phyloP scores from a whole-genome alignment of 768 basidiomycete genomes.

The Chalciporus piperatus region DNA sequence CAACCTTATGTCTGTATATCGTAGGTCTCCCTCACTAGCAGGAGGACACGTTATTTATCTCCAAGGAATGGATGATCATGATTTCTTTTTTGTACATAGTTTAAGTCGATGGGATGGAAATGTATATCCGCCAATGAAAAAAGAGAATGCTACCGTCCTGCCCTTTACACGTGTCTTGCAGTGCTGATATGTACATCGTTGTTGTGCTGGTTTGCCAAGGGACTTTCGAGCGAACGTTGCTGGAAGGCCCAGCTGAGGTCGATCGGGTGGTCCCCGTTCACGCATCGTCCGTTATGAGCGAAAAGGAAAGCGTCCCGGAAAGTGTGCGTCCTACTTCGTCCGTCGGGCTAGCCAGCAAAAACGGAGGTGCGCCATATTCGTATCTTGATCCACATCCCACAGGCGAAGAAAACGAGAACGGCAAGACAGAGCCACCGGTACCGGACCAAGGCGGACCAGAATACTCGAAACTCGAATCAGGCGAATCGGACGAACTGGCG shows the following conservation, averaged over 20 bases:
- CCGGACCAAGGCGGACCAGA: background rate
- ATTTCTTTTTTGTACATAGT: constrained; percentile 21
- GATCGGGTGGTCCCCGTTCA: no score
- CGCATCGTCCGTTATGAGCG: constrained; percentile 1
- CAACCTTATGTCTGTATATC: constrained; percentile 28
- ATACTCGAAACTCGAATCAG: background rate
- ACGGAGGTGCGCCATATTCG: background rate
- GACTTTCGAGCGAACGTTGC: no score
- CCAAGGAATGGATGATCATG: constrained; percentile 27
- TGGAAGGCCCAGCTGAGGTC: no score
- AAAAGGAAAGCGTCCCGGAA: constrained; percentile 6
- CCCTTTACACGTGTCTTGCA: background rate
- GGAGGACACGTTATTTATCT: constrained; percentile 18
- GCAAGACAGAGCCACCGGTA: background rate
- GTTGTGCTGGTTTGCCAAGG: no score
- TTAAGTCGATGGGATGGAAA: background rate
- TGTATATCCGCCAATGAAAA: background rate
- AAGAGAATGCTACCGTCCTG: background rate
- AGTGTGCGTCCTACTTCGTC: constrained; percentile 6
- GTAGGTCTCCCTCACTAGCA: constrained; percentile 20
- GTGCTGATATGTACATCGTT: no score
- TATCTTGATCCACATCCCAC: constrained; percentile 1
- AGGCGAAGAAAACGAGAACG: background rate
- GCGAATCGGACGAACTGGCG: no score
- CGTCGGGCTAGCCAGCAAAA: constrained; percentile 1